Evolutionary conservation across 2,329 filamentous ascomycete species (phyloP).

Genomic region (Sclerotinia sclerotiorum): DNA sequence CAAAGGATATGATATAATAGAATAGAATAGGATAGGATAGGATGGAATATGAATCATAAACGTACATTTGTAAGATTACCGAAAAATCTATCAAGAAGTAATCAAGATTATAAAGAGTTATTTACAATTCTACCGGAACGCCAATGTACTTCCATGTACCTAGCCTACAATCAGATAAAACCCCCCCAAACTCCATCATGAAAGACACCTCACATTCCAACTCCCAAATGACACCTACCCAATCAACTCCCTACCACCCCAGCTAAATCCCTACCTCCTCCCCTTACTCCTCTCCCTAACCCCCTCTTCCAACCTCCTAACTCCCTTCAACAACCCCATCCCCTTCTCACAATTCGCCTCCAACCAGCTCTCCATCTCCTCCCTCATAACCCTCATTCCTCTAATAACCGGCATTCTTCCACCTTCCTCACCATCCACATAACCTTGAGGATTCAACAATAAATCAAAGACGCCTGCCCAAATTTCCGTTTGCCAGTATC

Average conservation of each 20-base stretch:
- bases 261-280: not conserved
- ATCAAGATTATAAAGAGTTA: too few relatives aligned
- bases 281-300: conserved; percentile 31
- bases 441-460: conserved; percentile 75
- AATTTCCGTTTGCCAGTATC: conserved; percentile 95
- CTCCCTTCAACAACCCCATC: conserved; percentile 66
- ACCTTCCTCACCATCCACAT: conserved; percentile 64
- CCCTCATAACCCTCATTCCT: conserved; percentile 66
- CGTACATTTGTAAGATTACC: too few relatives aligned
- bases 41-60: too few relatives aligned
- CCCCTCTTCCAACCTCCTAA: conserved; percentile 59
- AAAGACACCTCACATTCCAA: too few relatives aligned
- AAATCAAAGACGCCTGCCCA: conserved; percentile 84
- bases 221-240: not conserved
- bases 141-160: too few relatives aligned
- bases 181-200: not conserved
- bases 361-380: conserved; percentile 82
- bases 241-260: not conserved
- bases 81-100: too few relatives aligned
- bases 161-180: not conserved
- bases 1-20: too few relatives aligned
- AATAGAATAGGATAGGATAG: too few relatives aligned
- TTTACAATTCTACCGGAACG: too few relatives aligned
- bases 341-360: conserved; percentile 80
- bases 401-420: conserved; percentile 70